Base-by-base conservation (phyloP, 106 monocot genomes). In the Acanthochlamys bracteata region DNA sequence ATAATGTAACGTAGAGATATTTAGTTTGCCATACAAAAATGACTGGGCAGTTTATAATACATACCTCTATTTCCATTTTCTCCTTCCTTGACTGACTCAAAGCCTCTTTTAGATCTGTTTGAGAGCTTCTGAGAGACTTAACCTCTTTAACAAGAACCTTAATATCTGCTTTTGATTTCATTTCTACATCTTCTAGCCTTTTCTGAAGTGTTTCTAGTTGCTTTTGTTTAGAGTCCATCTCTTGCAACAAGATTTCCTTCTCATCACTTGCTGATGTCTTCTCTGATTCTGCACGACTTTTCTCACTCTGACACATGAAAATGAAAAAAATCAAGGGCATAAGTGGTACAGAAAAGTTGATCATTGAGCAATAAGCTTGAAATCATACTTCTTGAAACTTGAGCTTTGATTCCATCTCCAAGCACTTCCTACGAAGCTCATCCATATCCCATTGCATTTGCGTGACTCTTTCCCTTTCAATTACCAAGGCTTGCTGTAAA, bases 381-480 rank as follows among this genome's bases (percentile, higher is more conserved):
- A 13, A 63, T 19, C 55, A 63, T 52, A 94, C 93, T 62, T 89
- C 72, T 71, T 89, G 81, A 79, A 67, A 57, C 71, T 80, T 80
- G 33, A 96, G 57, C 53, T 71, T 80, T 41, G 95, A 73, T 61
- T 90, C 84, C 84, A 88, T 77, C 25, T 83, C 83, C 20, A 72
- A 43, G 64, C 60, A 80, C 55, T 88, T 90, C 69, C 88, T 88
- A 21, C 54, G 66, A 67, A 88, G 76, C 61, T 96, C 95, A 85
- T 88, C 90, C 75, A 83, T 84, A 46, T 96, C 95, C 95, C 95
- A 90, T 64, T 96, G 90, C 71, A 90, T 83, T 64, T 90, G 90
- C 53, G 84, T 90, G 20, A 96, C 78, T 71, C 84, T 79, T 73
- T 96, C 95, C 76, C 84, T 90, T 76, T 96, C 95, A 64, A 76